Conservation (phyloP, 306 rosid species). For the Vigna reflexopilosa region DNA sequence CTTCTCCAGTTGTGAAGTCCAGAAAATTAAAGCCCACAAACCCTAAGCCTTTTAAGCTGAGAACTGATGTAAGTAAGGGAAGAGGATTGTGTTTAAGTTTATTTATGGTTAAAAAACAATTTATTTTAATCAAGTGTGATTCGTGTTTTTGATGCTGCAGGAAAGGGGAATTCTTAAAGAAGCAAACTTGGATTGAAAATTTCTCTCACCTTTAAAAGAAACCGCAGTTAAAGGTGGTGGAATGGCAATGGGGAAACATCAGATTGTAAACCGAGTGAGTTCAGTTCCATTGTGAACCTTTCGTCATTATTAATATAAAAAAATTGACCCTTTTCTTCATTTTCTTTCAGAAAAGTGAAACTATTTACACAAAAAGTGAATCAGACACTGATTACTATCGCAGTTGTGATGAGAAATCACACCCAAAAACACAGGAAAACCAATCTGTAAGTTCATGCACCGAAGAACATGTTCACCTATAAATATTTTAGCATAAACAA, state of each 20-base stretch:
- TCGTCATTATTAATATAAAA: slow-evolving; percentile 8
- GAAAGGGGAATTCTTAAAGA: slow-evolving; percentile 93
- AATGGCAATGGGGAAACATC: slow-evolving; percentile 50
- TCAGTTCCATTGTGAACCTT: background rate
- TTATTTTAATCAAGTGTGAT: background rate
- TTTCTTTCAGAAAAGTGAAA: slow-evolving; percentile 52
- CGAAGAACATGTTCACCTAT: background rate
- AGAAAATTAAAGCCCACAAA: slow-evolving; percentile 81
- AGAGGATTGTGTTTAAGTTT: slow-evolving; percentile 33
- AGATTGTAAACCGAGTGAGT: slow-evolving; percentile 45
- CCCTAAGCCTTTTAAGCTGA: slow-evolving; percentile 93
- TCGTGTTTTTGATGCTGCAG: slow-evolving; percentile 53
- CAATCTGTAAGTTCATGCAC: slow-evolving; percentile 52
- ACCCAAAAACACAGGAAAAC: slow-evolving; percentile 39
- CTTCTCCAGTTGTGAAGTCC: slow-evolving; percentile 66
- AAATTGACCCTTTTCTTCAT: background rate
- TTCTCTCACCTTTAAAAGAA: slow-evolving; percentile 59
- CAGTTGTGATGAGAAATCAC: slow-evolving; percentile 47
- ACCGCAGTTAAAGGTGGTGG: slow-evolving; percentile 49
- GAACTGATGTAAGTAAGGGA: slow-evolving; percentile 80
- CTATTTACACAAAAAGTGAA: slow-evolving; percentile 29
- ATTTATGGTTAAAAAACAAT: slow-evolving; percentile 4
- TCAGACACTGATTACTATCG: slow-evolving; percentile 44
- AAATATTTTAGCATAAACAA: slow-evolving; percentile 5
- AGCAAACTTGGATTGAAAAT: slow-evolving; percentile 75